A percentile compares a stretch with the other conserved stretches of the same genome.
phyloP scores from a whole-genome alignment of 208 protist species.

The Wallacemonas sp. region DNA sequence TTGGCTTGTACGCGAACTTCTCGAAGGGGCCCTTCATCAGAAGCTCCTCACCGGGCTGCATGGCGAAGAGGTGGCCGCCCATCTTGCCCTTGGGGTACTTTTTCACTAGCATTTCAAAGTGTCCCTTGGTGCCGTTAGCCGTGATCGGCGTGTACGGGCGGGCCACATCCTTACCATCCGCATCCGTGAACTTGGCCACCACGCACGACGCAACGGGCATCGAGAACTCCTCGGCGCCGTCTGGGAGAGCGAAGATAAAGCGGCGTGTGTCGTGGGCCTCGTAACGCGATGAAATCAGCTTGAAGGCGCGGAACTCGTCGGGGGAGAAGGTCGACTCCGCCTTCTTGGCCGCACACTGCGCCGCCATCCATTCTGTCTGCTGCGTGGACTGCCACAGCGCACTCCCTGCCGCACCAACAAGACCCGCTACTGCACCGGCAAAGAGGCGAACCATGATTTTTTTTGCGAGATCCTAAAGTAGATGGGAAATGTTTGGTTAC shows the following conservation, averaged over 20 bases:
- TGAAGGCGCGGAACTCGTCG: constrained; percentile 73
- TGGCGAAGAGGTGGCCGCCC: constrained; percentile 86
- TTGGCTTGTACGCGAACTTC: constrained; percentile 87
- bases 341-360: constrained; percentile 38
- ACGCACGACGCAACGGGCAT: constrained; percentile 82
- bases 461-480: too few relatives aligned
- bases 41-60: constrained; percentile 90
- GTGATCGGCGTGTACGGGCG: constrained; percentile 91
- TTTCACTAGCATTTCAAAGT: constrained; percentile 87
- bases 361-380: constrained; percentile 24
- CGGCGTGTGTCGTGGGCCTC: constrained; percentile 85
- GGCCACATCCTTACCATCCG: constrained; percentile 81
- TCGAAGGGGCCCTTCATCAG: constrained; percentile 90
- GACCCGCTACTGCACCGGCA: constrained; percentile 33
- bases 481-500: too few relatives aligned
- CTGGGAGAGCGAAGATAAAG: constrained; percentile 78
- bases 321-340: constrained; percentile 61
- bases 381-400: constrained; percentile 32
- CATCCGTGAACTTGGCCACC: constrained; percentile 73
- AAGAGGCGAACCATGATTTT: constrained; percentile 38
- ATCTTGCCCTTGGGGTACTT: constrained; percentile 91
- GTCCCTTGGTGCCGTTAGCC: constrained; percentile 62
- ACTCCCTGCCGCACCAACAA: constrained; percentile 34
- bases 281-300: constrained; percentile 83
- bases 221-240: constrained; percentile 43